Evolutionary conservation across 2,329 filamentous ascomycete genomes (phyloP).

Genomic region (Neofusicoccum cordaticola): DNA sequence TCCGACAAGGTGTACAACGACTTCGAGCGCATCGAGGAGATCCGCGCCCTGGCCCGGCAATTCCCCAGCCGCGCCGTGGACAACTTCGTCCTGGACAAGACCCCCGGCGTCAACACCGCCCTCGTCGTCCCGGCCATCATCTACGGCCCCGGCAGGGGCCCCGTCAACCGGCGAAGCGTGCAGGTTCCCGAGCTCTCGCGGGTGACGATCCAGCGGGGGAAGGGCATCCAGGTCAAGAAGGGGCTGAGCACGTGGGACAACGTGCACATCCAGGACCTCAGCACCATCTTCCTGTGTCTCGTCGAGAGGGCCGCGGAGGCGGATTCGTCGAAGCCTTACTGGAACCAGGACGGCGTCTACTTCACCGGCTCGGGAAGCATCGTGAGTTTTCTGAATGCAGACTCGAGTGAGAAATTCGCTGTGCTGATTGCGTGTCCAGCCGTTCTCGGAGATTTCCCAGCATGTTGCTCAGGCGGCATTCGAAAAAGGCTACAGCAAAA

Average conservation of each 20-base stretch:
- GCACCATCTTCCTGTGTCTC: slow-evolving; percentile 53
- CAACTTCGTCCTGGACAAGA: slow-evolving; percentile 56
- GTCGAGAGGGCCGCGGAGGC: slow-evolving; percentile 51
- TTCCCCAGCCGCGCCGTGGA: slow-evolving; percentile 67
- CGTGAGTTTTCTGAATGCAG: slow-evolving; percentile 45
- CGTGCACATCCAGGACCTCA: slow-evolving; percentile 61
- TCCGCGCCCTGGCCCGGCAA: slow-evolving; percentile 55
- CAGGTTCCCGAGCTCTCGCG: slow-evolving; percentile 57
- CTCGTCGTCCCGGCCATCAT: slow-evolving; percentile 66
- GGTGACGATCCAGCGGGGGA: slow-evolving; percentile 49
- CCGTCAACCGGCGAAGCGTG: slow-evolving; percentile 52
- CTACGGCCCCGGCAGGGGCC: slow-evolving; percentile 59
- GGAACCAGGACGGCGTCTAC: slow-evolving; percentile 65
- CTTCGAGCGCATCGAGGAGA: slow-evolving; percentile 54
- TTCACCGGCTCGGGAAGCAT: slow-evolving; percentile 63
- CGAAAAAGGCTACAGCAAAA: slow-evolving; percentile 52
- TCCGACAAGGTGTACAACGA: slow-evolving; percentile 58
- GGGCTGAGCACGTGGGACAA: slow-evolving; percentile 58
- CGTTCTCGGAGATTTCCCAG: slow-evolving; percentile 46
- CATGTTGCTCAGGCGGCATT: slow-evolving; percentile 41
- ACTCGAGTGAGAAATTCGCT: no score
- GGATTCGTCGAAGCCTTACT: slow-evolving; percentile 39
- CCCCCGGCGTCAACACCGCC: slow-evolving; percentile 24
- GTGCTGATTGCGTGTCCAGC: not conserved
- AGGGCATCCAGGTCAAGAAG: slow-evolving; percentile 54